Conservation (phyloP, 2,329 filamentous ascomycete species). For the Didymella segeticola region DNA sequence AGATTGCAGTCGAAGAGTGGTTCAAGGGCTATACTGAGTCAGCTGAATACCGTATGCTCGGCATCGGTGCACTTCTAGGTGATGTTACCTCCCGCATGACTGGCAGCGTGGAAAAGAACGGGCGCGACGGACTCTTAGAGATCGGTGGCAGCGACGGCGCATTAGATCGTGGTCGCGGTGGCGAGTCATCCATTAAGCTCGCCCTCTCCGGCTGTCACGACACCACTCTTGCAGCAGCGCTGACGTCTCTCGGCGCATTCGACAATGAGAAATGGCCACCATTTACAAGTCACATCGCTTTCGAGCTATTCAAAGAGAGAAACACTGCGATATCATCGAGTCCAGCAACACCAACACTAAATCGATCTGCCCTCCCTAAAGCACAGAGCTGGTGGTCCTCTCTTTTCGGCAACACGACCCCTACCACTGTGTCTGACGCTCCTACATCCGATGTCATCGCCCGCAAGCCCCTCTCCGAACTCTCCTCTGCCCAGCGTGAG, state of each 20-base stretch:
- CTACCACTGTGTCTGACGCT: slow-evolving; percentile 1
- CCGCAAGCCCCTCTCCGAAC: slow-evolving; percentile 63
- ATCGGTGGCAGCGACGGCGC: slow-evolving; percentile 44
- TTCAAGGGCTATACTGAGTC: slow-evolving; percentile 85
- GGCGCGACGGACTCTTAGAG: slow-evolving; percentile 50
- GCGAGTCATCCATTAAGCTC: slow-evolving; percentile 69
- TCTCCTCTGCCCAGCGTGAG: slow-evolving; percentile 64
- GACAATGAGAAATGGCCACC: slow-evolving; percentile 81
- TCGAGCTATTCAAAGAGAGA: slow-evolving; percentile 80
- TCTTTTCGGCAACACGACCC: slow-evolving; percentile 41
- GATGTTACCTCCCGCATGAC: slow-evolving; percentile 70
- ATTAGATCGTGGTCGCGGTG: slow-evolving; percentile 52
- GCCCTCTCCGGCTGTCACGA: slow-evolving; percentile 89
- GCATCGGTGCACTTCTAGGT: slow-evolving; percentile 83
- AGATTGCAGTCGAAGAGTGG: slow-evolving; percentile 89
- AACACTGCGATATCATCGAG: slow-evolving; percentile 14
- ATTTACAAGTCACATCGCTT: slow-evolving; percentile 88
- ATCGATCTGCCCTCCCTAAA: slow-evolving; percentile 17
- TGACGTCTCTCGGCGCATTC: slow-evolving; percentile 82
- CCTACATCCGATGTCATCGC: slow-evolving; percentile 57
- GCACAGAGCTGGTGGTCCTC: slow-evolving; percentile 46
- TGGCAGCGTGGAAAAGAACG: slow-evolving; percentile 44
- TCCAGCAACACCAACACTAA: slow-evolving; percentile 3
- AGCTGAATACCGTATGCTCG: slow-evolving; percentile 84
- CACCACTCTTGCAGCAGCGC: slow-evolving; percentile 82